Evolutionary conservation across 306 rosid genomes (phyloP).

Genomic region (Corylus heterophylla): DNA sequence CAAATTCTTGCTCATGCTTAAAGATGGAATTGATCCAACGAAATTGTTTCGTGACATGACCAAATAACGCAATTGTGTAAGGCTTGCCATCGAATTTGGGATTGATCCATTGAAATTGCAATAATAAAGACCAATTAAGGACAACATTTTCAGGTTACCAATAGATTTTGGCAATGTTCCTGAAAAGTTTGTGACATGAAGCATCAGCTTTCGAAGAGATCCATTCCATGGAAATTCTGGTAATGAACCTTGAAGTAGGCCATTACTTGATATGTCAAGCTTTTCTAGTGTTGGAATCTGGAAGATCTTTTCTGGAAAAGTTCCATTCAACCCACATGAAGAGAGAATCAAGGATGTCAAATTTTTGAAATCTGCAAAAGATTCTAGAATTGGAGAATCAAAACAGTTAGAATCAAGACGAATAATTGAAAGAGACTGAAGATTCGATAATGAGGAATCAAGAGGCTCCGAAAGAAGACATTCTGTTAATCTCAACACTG

Average conservation of each 20-base stretch:
- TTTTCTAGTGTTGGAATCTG: conserved; percentile 21
- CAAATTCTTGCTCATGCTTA: conserved; percentile 28
- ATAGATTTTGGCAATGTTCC: conserved; percentile 33
- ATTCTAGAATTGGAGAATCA: conserved; percentile 21
- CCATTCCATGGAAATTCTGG: conserved; percentile 31
- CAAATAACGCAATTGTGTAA: no score
- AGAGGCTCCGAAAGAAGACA: neutral
- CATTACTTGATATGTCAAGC: conserved; percentile 35
- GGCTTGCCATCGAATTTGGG: no score
- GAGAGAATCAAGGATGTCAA: conserved; percentile 15
- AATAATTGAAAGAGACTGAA: neutral
- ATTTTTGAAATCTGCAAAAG: conserved; percentile 22
- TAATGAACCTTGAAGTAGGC: conserved; percentile 23
- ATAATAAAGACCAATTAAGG: conserved; percentile 17
- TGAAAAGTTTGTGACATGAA: conserved; percentile 24
- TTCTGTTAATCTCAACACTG: neutral
- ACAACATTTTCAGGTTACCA: conserved; percentile 29
- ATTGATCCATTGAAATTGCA: conserved; percentile 33
- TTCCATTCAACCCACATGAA: conserved; percentile 15
- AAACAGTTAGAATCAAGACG: conserved; percentile 23
- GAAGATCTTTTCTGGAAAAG: conserved; percentile 33
- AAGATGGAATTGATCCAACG: conserved; percentile 30
- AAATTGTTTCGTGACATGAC: no score
- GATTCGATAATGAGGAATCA: neutral
- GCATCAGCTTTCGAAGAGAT: conserved; percentile 1